Evolutionary conservation across 371 early-diverging fungal species (phyloP).

Genomic region (Smittium mucronatum): DNA sequence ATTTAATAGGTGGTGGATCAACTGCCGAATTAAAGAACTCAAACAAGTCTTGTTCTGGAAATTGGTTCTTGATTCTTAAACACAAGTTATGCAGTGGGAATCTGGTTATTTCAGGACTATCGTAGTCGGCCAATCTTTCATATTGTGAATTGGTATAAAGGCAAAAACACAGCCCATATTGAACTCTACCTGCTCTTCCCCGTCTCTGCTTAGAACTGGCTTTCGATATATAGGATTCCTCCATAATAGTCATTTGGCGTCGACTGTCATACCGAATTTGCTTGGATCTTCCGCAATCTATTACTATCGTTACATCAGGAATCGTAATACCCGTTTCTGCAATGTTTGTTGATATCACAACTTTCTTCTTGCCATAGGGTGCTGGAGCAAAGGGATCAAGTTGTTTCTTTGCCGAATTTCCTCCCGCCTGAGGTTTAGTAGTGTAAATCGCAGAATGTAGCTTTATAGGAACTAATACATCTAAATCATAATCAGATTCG

Average conservation of each 20-base stretch:
- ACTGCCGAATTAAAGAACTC: slow-evolving; percentile 51
- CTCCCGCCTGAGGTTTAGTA: slow-evolving; percentile 44
- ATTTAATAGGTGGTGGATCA: slow-evolving; percentile 56
- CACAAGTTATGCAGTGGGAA: slow-evolving; percentile 71
- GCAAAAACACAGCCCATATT: slow-evolving; percentile 65
- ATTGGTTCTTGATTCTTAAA: slow-evolving; percentile 54
- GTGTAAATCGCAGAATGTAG: slow-evolving; percentile 61
- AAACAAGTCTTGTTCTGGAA: slow-evolving; percentile 40
- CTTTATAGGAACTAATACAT: slow-evolving; percentile 22
- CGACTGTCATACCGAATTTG: slow-evolving; percentile 55
- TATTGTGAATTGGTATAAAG: slow-evolving; percentile 43
- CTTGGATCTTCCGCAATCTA: slow-evolving; percentile 86
- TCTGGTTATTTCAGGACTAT: slow-evolving; percentile 65
- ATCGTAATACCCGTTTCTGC: slow-evolving; percentile 94
- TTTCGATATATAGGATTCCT: slow-evolving; percentile 55
- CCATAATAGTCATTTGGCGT: slow-evolving; percentile 50
- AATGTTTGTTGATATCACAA: slow-evolving; percentile 85
- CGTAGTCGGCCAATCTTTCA: slow-evolving; percentile 44
- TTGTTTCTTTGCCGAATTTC: slow-evolving; percentile 51
- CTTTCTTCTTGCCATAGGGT: slow-evolving; percentile 53
- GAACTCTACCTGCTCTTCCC: slow-evolving; percentile 88
- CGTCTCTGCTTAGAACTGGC: slow-evolving; percentile 79
- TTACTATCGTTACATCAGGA: slow-evolving; percentile 83
- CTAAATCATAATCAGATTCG: slow-evolving; percentile 1
- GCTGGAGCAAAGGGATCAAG: slow-evolving; percentile 48